Evolutionary conservation across 805 yeast genomes (phyloP), one percentile per base, ranked within the genome.

Genomic region (Metschnikowia proteae): DNA sequence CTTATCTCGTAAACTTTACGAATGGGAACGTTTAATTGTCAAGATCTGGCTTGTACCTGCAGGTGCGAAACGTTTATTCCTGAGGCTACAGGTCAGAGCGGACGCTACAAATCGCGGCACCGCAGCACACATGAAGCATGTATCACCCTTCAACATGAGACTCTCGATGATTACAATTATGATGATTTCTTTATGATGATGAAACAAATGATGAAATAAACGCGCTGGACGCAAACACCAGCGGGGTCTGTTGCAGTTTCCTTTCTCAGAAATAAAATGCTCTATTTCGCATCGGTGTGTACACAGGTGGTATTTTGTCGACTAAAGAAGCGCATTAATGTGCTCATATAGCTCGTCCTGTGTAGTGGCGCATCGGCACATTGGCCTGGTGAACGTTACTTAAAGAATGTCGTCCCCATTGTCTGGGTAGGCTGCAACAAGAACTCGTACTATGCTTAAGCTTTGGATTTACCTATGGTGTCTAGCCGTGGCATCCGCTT

Each of bases 401-500:
- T 40, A 40, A 40, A 25, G 23, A 0, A 17, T 10, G 23, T 13
- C 29, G 3, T 9, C 22, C 29, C 27, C 31, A 4, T 9, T 4
- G n/a, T 3, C 11, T 23, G 6, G 11, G 11, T 9, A 9, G 23
- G 26, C 6, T 25, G 29, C 1, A 11, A 23, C 17, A 4, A 30
- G 27, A n/a, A 8, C 9, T 40, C 11, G n/a, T 11, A 17, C 23
- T 9, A 40, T 40, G 43, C 35, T 31, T 7, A 40, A 40, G 25
- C 22, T 30, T 8, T 40, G 36, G 36, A 3, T 40, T 7, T 40
- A n/a, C 22, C 13, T 40, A 13, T 26, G 11, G 27, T 28, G 30
- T 13, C 33, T 50, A 4, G 37, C 30, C 26, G 13, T 40, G 26
- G 47, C 54, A 6, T 35, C 53, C 6, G 57, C 56, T 1, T 34